These are phyloP conservation scores for Fusarium sp. DNA, from an alignment of 2,329 filamentous ascomycete species.

Conservation along the genomic window DNA sequence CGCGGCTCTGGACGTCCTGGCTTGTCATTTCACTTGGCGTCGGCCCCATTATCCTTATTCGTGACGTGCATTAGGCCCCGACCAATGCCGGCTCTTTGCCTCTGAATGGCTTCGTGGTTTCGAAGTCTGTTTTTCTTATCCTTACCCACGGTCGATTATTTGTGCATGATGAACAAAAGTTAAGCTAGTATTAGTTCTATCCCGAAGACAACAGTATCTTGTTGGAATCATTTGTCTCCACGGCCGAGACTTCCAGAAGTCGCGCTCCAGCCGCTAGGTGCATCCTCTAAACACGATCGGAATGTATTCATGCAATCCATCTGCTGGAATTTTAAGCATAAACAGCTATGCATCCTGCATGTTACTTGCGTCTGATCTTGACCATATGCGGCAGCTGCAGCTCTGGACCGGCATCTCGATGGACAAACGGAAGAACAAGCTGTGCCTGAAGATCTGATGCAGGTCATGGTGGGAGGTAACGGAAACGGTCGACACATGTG, in stretches of 20 bases:
- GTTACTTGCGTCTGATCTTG: not conserved
- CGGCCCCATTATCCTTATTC: slow-evolving; percentile 19
- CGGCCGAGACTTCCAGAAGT: too few species aligned
- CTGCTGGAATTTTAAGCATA: not conserved
- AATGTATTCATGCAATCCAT: not conserved
- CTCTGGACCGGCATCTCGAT: not conserved
- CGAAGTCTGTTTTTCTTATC: too few species aligned
- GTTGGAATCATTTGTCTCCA: too few species aligned
- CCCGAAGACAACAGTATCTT: too few species aligned
- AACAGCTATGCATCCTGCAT: not conserved
- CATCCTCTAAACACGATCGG: not conserved
- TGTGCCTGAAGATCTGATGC: too few species aligned
- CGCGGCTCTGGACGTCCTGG: slow-evolving; percentile 20
- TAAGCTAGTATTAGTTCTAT: too few species aligned
- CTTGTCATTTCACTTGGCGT: slow-evolving; percentile 21
- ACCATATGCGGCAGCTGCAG: not conserved
- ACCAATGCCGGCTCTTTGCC: not conserved
- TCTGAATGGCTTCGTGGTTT: too few species aligned
- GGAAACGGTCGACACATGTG: too few species aligned
- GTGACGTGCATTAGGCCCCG: not conserved
- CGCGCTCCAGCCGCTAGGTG: not conserved
- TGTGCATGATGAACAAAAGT: too few species aligned
- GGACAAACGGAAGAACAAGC: too few species aligned
- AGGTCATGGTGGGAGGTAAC: too few species aligned
- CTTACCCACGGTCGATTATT: too few species aligned